phyloP scores from a whole-genome alignment of 2,329 filamentous ascomycete species.

The Allantophomopsis cytisporea region DNA sequence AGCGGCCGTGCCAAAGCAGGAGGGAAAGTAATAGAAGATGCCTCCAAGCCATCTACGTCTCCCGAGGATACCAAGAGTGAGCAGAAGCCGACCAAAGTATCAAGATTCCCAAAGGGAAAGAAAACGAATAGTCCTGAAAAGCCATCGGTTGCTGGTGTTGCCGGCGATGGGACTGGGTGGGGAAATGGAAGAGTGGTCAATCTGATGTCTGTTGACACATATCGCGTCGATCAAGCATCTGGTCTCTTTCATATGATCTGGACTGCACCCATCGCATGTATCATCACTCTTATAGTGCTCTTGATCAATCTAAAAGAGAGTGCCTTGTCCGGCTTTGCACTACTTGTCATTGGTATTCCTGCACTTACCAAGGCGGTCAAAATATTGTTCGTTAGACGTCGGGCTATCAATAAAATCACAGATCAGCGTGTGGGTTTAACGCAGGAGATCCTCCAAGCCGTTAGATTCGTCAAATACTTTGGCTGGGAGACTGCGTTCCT shows the following conservation, averaged over 20 bases:
- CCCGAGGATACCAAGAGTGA: slow-evolving; percentile 19
- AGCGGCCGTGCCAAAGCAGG: slow-evolving; percentile 82
- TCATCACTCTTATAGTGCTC: slow-evolving; percentile 69
- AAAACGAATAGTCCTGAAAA: slow-evolving; percentile 23
- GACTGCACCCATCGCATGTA: slow-evolving; percentile 67
- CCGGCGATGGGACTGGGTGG: slow-evolving; percentile 71
- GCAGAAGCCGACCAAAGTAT: slow-evolving; percentile 25
- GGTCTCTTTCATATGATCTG: slow-evolving; percentile 87
- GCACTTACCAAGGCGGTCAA: slow-evolving; percentile 66
- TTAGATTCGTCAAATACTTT: slow-evolving; percentile 93
- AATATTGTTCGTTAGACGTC: slow-evolving; percentile 60
- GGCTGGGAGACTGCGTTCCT: slow-evolving; percentile 89
- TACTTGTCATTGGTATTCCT: slow-evolving; percentile 68
- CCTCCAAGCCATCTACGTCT: slow-evolving; percentile 29
- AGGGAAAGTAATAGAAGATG: slow-evolving; percentile 34
- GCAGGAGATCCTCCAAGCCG: slow-evolving; percentile 81
- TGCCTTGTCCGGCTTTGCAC: slow-evolving; percentile 73
- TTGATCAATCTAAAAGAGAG: slow-evolving; percentile 83
- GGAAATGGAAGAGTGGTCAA: slow-evolving; percentile 85
- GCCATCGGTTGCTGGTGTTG: slow-evolving; percentile 28
- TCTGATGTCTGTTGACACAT: slow-evolving; percentile 90
- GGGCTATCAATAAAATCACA: slow-evolving; percentile 81
- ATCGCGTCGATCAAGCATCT: slow-evolving; percentile 78
- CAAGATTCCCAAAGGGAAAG: slow-evolving; percentile 15
- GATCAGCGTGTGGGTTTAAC: slow-evolving; percentile 85